Conservation (phyloP, 176 grass and related monocot species). For the Alloteropsis semialata region DNA sequence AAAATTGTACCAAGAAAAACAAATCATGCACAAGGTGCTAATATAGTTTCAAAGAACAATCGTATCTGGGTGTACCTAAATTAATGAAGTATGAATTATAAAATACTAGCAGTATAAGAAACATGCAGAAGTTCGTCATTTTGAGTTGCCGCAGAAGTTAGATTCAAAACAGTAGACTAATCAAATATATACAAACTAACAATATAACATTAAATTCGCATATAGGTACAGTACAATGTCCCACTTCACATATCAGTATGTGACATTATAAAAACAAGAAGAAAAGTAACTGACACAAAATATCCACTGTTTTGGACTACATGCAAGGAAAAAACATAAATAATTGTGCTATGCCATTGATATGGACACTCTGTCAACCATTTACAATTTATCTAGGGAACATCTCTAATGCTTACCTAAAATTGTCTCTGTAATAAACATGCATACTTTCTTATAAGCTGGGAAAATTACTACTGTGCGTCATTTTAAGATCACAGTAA, state of each 20-base stretch:
- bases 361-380: neutral
- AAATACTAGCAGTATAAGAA: neutral
- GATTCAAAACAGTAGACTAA: neutral
- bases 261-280: neutral
- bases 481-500: neutral
- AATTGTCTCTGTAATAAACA: slow-evolving; percentile 3
- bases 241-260: neutral
- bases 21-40: neutral
- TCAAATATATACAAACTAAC: neutral
- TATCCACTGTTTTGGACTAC: neutral
- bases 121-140: neutral
- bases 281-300: slow-evolving; percentile 6
- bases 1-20: neutral
- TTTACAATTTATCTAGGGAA: slow-evolving; percentile 11
- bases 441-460: neutral
- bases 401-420: neutral
- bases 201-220: neutral
- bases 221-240: neutral
- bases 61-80: neutral
- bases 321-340: slow-evolving; percentile 5
- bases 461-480: neutral
- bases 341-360: neutral
- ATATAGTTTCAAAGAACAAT: slow-evolving; percentile 6
- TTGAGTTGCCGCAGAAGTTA: neutral
- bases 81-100: neutral